Base-by-base conservation (phyloP, 1,139 yeast genomes). In the Magnusiomyces suaveolens region DNA sequence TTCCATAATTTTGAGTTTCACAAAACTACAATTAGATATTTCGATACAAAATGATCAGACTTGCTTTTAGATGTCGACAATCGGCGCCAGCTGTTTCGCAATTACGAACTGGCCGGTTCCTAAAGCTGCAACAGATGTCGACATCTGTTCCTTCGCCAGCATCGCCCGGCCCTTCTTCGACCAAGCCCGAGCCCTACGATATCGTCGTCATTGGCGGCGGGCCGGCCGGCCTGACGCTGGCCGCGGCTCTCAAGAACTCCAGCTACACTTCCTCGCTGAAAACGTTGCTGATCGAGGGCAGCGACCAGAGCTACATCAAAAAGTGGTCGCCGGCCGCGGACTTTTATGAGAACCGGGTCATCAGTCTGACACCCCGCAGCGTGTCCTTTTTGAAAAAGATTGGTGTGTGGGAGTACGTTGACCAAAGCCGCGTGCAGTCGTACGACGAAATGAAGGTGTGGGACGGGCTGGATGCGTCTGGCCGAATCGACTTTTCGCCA, bases 201-300 rank as follows among this genome's bases (percentile, higher is more conserved):
- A 81, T 94, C 25, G 83, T 87, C 14, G 85, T 92, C 56, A 86
- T 94, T 50, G 99, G 99, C 26, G 98, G 96, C 4, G 99, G 99
- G 0, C 96, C 97, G 0, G 97, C 98, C 0, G 99, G 99, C 0
- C 72, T 92, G 54, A 84, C 97, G 1, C 73, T 92, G 43, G 83
- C 94, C 1, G 78, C 96, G 0, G 95, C 95, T 0, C 66, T 84
- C 66, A 77, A 86, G 66, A 76, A 78, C 62, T 83, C 90, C 1
- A 81, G 84, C 10, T 69, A 75, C 43, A 79, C 95, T 2, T 73
- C 72, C 29, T 75, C 80, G 54, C 75, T 88, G 50, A 75, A 77
- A 53, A 79, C 94, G 51, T 79, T 84, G 0, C 72, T 92, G 53
- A 75, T 92, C 18, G 98, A 92, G 69, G 90, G 85, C 1, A 77